Percentiles rank a stretch among this genome's conserved stretches.
These are phyloP conservation scores for Marasmius tenuissimus DNA, from an alignment of 1,284 basidiomycete genomes.

Conservation along the genomic window DNA sequence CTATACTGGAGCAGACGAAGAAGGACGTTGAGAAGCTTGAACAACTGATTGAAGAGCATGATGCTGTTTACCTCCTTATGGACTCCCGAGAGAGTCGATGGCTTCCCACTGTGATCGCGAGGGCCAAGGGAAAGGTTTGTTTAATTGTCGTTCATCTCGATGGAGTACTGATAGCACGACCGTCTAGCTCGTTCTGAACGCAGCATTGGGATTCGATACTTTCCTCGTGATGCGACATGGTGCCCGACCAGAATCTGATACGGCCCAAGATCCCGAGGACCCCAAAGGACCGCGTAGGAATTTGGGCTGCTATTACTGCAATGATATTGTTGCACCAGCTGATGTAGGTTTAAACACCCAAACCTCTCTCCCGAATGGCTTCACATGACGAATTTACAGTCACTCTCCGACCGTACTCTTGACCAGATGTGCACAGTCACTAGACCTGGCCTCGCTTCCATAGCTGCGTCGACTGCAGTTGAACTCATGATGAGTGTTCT, in stretches of 20 bases:
- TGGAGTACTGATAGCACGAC: neutral
- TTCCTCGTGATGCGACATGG: slow-evolving; percentile 98
- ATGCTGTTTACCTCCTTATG: slow-evolving; percentile 94
- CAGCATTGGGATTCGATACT: slow-evolving; percentile 94
- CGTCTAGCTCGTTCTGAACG: slow-evolving; percentile 85
- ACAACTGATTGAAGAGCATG: slow-evolving; percentile 78
- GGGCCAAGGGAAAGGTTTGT: slow-evolving; percentile 78
- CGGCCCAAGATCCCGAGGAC: slow-evolving; percentile 9
- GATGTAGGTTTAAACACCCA: slow-evolving; percentile 61
- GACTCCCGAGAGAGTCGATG: slow-evolving; percentile 95
- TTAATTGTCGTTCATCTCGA: neutral
- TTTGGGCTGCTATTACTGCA: slow-evolving; percentile 97
- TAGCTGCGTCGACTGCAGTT: slow-evolving; percentile 89
- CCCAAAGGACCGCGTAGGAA: slow-evolving; percentile 27
- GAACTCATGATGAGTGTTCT: slow-evolving; percentile 89
- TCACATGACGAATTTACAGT: slow-evolving; percentile 45
- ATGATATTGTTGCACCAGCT: slow-evolving; percentile 94
- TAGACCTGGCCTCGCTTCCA: slow-evolving; percentile 91
- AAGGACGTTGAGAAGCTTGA: slow-evolving; percentile 76
- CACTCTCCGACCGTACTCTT: slow-evolving; percentile 89
- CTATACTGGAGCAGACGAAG: slow-evolving; percentile 53
- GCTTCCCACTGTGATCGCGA: slow-evolving; percentile 89
- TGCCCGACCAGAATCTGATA: slow-evolving; percentile 45
- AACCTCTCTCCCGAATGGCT: neutral
- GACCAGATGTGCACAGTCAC: slow-evolving; percentile 99